Evolutionary conservation across 192 early-diverging fungal species (phyloP).

Genomic region (Piromyces sp.): DNA sequence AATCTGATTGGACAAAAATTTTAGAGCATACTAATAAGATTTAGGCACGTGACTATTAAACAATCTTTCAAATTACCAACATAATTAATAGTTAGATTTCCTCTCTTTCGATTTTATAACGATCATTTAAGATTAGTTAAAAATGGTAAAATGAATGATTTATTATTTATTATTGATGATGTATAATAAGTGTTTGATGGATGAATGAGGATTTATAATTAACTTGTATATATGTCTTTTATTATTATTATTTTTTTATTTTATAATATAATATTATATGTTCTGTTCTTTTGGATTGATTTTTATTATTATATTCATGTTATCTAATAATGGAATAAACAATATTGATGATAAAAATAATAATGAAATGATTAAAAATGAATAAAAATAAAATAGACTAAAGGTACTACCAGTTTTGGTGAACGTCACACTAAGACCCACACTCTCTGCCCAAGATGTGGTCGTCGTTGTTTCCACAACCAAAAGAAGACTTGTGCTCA

Average conservation of each 20-base stretch:
- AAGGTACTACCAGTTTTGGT: slow-evolving; percentile 98
- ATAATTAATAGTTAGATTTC: background rate
- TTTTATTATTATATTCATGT: too few relatives aligned
- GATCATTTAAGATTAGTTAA: background rate
- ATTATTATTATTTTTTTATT: too few relatives aligned
- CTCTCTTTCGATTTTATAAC: background rate
- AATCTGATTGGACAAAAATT: background rate
- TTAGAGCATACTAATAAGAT: background rate
- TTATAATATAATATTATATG: too few relatives aligned
- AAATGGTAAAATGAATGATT: background rate
- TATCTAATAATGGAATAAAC: too few relatives aligned
- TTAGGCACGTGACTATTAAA: background rate
- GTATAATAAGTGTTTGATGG: too few relatives aligned
- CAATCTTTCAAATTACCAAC: background rate
- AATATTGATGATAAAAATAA: too few relatives aligned
- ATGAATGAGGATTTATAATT: too few relatives aligned
- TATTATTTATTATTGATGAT: too few relatives aligned
- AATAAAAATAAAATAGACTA: slow-evolving; percentile 42
- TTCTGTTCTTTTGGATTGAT: too few relatives aligned
- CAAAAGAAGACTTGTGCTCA: slow-evolving; percentile 99
- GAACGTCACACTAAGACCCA: slow-evolving; percentile 99
- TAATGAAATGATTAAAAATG: too few relatives aligned
- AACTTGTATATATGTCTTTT: too few relatives aligned
- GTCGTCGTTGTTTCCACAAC: slow-evolving; percentile 93
- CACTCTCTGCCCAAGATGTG: slow-evolving; percentile 95